phyloP scores from a whole-genome alignment of 805 yeast species.

The Priceomyces castillae region DNA sequence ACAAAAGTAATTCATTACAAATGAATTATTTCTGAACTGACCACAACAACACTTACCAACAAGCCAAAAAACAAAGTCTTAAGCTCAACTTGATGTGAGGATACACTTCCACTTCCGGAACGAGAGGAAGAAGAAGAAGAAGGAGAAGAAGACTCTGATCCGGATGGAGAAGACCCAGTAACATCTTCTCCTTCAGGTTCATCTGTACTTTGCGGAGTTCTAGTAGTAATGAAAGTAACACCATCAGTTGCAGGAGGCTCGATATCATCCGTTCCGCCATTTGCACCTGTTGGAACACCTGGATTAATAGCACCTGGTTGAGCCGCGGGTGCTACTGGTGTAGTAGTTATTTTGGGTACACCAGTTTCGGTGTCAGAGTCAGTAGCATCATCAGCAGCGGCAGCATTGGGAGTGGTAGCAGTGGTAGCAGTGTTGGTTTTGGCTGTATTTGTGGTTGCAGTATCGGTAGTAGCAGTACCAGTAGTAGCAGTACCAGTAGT shows the following conservation, averaged over 20 bases:
- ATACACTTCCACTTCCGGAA: neutral
- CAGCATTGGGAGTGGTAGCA: constrained; percentile 13
- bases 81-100: neutral
- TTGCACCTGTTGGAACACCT: constrained; percentile 3
- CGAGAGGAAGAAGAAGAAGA: too few relatives aligned
- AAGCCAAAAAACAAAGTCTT: neutral
- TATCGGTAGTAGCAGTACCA: constrained; percentile 12
- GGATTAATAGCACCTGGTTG: constrained; percentile 1
- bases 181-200: neutral
- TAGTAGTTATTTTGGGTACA: constrained; percentile 8
- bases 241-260: constrained; percentile 22
- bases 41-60: neutral
- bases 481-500: constrained; percentile 15
- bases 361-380: constrained; percentile 12
- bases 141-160: too few relatives aligned
- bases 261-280: constrained; percentile 2
- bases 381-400: constrained; percentile 11
- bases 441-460: constrained; percentile 11
- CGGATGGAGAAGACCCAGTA: constrained; percentile 5
- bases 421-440: constrained; percentile 12
- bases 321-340: constrained; percentile 10
- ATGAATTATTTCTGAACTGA: neutral
- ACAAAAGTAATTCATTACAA: too few relatives aligned
- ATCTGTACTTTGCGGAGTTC: constrained; percentile 21
- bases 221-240: constrained; percentile 31